phyloP scores from a whole-genome alignment of 129 eudicot species.

The Helichrysum umbraculigerum region DNA sequence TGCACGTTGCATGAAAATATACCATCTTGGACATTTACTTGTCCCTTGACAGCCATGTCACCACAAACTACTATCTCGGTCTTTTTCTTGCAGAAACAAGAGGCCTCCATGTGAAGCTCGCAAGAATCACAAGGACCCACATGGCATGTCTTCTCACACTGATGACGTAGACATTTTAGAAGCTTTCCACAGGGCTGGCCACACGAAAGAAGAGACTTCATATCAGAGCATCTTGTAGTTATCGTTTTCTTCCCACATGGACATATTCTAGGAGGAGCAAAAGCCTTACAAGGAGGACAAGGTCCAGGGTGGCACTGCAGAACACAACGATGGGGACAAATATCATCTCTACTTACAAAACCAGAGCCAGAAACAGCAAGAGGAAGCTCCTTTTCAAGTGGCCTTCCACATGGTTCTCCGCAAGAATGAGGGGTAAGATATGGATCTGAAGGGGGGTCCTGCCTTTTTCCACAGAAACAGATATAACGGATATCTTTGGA shows the following conservation, averaged over 20 bases:
- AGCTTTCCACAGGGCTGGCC: constrained; percentile 74
- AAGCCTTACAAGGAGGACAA: constrained; percentile 95
- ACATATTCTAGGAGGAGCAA: constrained; percentile 84
- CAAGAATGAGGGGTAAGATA: constrained; percentile 96
- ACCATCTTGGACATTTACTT: constrained; percentile 56
- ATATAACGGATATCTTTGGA: constrained; percentile 72
- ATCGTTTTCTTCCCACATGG: constrained; percentile 87
- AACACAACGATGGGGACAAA: constrained; percentile 89
- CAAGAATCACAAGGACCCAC: constrained; percentile 86
- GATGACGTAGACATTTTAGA: constrained; percentile 78
- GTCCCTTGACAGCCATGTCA: constrained; percentile 79
- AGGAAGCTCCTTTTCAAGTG: constrained; percentile 61
- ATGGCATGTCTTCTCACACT: constrained; percentile 66
- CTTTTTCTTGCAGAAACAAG: constrained; percentile 85
- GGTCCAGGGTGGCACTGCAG: constrained; percentile 98
- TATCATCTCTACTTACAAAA: constrained; percentile 41
- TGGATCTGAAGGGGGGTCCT: constrained; percentile 80
- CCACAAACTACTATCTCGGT: constrained; percentile 76
- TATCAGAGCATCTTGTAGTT: constrained; percentile 89
- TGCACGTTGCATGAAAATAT: constrained; percentile 64
- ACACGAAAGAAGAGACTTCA: constrained; percentile 77
- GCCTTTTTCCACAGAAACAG: constrained; percentile 95
- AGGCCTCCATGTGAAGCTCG: constrained; percentile 58
- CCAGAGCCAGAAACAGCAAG: constrained; percentile 36
- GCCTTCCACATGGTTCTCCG: constrained; percentile 95